Evolutionary conservation across 2,329 filamentous ascomycete species (phyloP), one percentile per base, ranked within the genome.

Genomic region (Graphilbum sp.): DNA sequence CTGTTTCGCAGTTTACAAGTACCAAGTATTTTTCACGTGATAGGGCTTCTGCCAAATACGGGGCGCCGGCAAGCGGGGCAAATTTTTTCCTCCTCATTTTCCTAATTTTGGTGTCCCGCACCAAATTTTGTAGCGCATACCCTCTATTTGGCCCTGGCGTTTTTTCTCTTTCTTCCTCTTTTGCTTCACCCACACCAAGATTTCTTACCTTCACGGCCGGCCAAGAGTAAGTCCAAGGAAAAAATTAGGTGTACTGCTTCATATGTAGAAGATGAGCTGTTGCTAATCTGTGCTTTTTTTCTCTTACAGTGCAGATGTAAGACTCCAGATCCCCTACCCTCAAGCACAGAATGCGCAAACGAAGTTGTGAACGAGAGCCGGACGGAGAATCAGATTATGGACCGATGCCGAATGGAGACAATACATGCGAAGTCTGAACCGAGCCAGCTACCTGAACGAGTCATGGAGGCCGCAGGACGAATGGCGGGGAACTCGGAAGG

Each of bases 271-370:
- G 13, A 15, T 4, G 15, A 34, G 5, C 8, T 11, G 9, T 10
- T 46, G 35, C 47, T 50, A 46, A 56, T 47, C 34, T 47, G 35
- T 36, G 34, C 37, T 43, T 41, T 44, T 35, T 13, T 36, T 19
- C 35, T 34, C 21, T 51, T 60, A 55, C 52, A 88, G 83, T 90
- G 83, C 83, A 90, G 78, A 90, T 90, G 82, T 88, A 76, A 79
- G 80, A 54, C 47, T 46, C 46, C 50, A 46, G 50, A 49, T 30
- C n/a, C 48, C 43, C 38, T 47, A 47, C 10, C 10, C 4, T 5
- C 6, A 5, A 11, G 11, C 21, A 24, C 6, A 24, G 8, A 15
- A 29, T 29, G 27, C 27, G 27, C 15, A 9, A 9, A 29, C 27
- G 27, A 25, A 25, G 23, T 7, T 12, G 23, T 25, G 23, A 12